These are phyloP conservation scores for Cladophialophora psammophila DNA, from an alignment of 2,329 filamentous ascomycete genomes.

Conservation along the genomic window DNA sequence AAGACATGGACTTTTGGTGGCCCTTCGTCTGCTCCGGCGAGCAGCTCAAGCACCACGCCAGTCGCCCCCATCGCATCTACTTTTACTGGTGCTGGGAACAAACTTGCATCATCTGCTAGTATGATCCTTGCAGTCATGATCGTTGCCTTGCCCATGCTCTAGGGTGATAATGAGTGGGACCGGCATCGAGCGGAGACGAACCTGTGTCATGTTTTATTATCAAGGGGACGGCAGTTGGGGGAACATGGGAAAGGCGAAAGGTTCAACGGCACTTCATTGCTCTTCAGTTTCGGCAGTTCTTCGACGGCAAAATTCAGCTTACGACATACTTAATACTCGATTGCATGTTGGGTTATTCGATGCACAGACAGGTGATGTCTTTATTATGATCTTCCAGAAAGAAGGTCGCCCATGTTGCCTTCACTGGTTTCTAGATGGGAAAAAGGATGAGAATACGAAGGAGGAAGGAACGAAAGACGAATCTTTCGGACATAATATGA, in stretches of 20 bases:
- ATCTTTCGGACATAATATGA: not conserved
- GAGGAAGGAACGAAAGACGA: not conserved
- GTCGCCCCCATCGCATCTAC: conserved; percentile 4
- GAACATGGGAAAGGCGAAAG: not conserved
- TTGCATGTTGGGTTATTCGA: not conserved
- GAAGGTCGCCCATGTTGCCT: not conserved
- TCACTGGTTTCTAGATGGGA: not conserved
- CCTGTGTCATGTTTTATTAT: not conserved
- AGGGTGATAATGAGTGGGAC: not conserved
- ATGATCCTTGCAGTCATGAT: not conserved
- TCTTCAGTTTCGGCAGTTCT: not conserved
- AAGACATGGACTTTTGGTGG: conserved; percentile 10
- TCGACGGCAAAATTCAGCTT: not conserved
- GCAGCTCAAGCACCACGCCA: conserved; percentile 8
- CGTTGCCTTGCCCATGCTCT: conserved; percentile 3
- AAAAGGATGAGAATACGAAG: not conserved
- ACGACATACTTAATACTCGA: conserved; percentile 1
- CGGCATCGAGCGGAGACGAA: not conserved
- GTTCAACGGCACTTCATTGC: not conserved
- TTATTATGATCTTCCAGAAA: no score
- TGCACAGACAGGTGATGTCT: no score
- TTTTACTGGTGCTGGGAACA: conserved; percentile 12
- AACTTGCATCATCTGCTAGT: conserved; percentile 12
- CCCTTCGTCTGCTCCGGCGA: conserved; percentile 1
- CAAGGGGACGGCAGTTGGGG: not conserved